phyloP scores from a whole-genome alignment of 805 yeast genomes.

The Monosporozyma unispora region DNA sequence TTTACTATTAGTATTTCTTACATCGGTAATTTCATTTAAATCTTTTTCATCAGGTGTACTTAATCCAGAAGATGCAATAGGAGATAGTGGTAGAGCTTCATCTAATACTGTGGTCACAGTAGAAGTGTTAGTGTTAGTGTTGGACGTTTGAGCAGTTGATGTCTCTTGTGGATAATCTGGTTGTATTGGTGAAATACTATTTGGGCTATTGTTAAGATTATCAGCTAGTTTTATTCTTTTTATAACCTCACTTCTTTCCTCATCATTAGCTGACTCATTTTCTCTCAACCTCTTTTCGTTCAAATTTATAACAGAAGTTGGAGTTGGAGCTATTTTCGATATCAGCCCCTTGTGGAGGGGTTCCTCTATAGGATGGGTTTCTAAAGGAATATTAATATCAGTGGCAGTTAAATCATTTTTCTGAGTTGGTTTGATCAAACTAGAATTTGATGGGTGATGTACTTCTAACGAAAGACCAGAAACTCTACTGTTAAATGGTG shows the following conservation, averaged over 20 bases:
- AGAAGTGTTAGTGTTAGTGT: neutral
- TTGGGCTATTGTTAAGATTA: neutral
- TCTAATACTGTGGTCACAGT: slow-evolving; percentile 7
- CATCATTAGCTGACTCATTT: neutral
- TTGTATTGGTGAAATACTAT: neutral
- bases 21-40: neutral
- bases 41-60: slow-evolving; percentile 8
- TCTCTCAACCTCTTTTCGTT: neutral
- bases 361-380: too few species aligned
- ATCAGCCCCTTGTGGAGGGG: neutral
- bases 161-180: neutral
- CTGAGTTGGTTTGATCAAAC: neutral
- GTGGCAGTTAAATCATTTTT: neutral
- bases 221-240: neutral
- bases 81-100: slow-evolving; percentile 26
- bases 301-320: neutral
- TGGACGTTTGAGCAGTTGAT: neutral
- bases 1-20: neutral
- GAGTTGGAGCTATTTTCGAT: neutral
- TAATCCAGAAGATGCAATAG: slow-evolving; percentile 28
- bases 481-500: neutral
- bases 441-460: neutral
- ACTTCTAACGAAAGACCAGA: neutral
- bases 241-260: neutral
- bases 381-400: neutral